Evolutionary conservation across 1,139 yeast genomes (phyloP).

Genomic region (Saccharomyces hybrid): DNA sequence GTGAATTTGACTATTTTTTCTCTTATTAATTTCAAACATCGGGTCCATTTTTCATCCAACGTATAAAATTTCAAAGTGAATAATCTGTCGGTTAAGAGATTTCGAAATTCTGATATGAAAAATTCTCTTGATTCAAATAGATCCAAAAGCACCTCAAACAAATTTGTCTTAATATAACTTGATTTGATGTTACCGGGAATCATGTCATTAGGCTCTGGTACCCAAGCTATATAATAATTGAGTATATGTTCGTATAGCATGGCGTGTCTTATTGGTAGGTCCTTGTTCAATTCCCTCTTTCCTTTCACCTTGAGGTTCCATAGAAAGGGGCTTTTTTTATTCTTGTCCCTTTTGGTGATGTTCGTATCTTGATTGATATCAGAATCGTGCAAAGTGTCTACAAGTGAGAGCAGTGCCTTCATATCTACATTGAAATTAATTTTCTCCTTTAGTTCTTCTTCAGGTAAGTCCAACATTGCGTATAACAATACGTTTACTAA

Average conservation of each 20-base stretch:
- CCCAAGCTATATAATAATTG: slow-evolving; percentile 48
- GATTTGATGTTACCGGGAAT: slow-evolving; percentile 60
- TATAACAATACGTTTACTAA: slow-evolving; percentile 62
- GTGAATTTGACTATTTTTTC: slow-evolving; percentile 11
- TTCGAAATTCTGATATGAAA: slow-evolving; percentile 64
- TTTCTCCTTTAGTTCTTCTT: slow-evolving; percentile 19
- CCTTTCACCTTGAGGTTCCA: neutral
- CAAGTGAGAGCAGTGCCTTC: neutral
- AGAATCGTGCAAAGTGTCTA: slow-evolving; percentile 6
- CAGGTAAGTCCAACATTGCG: slow-evolving; percentile 53
- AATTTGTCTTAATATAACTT: slow-evolving; percentile 62
- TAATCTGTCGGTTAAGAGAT: slow-evolving; percentile 56
- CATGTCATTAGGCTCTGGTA: slow-evolving; percentile 90
- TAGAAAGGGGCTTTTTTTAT: neutral
- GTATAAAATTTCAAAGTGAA: slow-evolving; percentile 43
- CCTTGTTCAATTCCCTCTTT: neutral
- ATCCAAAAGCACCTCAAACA: slow-evolving; percentile 59
- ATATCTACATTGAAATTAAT: slow-evolving; percentile 31
- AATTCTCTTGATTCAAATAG: slow-evolving; percentile 74
- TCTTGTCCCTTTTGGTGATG: neutral
- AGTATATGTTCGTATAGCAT: slow-evolving; percentile 15
- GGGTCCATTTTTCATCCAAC: slow-evolving; percentile 25
- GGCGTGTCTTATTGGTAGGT: neutral
- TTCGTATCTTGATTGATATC: slow-evolving; percentile 7
- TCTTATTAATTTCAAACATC: slow-evolving; percentile 17